Evolutionary conservation across 1,284 basidiomycete genomes (phyloP).

Genomic region (Cutaneotrichosporon sp.): DNA sequence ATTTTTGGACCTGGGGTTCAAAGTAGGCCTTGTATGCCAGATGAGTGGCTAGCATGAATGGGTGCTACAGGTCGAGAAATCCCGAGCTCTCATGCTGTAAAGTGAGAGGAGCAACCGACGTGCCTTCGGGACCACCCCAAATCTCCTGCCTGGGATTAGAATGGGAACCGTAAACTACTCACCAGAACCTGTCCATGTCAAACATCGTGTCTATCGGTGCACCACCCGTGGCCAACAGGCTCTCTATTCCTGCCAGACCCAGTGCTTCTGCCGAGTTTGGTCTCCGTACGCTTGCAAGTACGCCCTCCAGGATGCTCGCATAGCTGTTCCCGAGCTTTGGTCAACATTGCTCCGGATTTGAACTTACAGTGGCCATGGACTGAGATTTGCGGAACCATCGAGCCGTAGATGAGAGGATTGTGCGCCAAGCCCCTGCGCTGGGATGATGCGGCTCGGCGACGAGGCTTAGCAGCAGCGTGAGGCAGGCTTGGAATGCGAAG

Average conservation of each 20-base stretch:
- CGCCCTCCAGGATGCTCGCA: neutral
- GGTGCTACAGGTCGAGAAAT: neutral
- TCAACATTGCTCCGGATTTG: neutral
- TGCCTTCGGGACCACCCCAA: neutral
- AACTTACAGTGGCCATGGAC: slow-evolving; percentile 2
- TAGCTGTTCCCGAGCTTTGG: slow-evolving; percentile 3
- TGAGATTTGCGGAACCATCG: slow-evolving; percentile 20
- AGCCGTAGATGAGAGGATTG: slow-evolving; percentile 10
- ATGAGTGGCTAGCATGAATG: neutral
- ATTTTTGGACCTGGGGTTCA: slow-evolving; percentile 24
- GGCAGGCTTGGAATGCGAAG: slow-evolving; percentile 30
- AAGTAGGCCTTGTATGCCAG: too few species aligned
- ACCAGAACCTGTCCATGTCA: slow-evolving; percentile 9
- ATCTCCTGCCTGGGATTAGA: slow-evolving; percentile 2
- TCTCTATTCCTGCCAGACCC: slow-evolving; percentile 3
- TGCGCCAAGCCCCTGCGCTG: slow-evolving; percentile 13
- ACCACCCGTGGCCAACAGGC: neutral
- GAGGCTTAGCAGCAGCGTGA: slow-evolving; percentile 28
- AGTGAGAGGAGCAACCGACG: neutral
- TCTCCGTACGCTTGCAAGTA: neutral
- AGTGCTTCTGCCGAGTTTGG: neutral
- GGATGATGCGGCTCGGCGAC: slow-evolving; percentile 26
- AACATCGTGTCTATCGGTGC: neutral
- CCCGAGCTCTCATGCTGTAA: neutral
- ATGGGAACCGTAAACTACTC: neutral